These are phyloP conservation scores for Colletotrichum camelliae DNA, from an alignment of 2,329 filamentous ascomycete genomes.

Conservation along the genomic window DNA sequence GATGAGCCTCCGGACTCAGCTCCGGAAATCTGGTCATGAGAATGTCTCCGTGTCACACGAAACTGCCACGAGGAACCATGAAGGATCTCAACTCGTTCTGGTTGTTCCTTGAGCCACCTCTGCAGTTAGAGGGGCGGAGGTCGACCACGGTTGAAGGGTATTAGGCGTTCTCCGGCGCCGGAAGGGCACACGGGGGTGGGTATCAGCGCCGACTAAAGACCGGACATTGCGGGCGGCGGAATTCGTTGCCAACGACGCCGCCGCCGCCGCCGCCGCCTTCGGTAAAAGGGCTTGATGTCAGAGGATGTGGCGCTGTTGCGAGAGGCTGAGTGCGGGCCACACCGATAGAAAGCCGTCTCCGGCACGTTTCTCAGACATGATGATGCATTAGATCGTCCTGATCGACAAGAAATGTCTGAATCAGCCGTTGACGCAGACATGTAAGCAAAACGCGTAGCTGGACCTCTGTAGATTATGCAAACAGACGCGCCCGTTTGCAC, in stretches of 20 bases:
- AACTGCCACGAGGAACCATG: neutral
- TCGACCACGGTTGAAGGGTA: neutral
- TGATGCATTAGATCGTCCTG: neutral
- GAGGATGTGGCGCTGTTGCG: neutral
- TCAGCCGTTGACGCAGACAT: neutral
- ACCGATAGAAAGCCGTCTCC: neutral
- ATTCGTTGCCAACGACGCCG: neutral
- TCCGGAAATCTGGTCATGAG: neutral
- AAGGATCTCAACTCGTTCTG: neutral
- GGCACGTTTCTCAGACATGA: neutral
- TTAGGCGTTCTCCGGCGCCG: neutral
- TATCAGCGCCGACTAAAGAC: neutral
- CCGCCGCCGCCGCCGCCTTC: neutral
- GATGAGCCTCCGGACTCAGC: neutral
- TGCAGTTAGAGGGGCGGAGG: neutral
- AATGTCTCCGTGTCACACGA: neutral
- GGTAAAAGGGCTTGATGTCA: neutral
- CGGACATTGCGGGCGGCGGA: neutral
- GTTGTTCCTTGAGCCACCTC: too few species aligned
- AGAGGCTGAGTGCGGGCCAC: neutral
- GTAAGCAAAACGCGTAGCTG: neutral
- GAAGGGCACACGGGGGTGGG: neutral
- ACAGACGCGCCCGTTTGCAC: neutral
- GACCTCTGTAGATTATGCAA: neutral
- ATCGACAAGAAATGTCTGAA: neutral